Percentiles rank a stretch among this genome's conserved stretches.
Conservation (phyloP, 2,329 filamentous ascomycete genomes). For the Tolypocladium inflatum region DNA sequence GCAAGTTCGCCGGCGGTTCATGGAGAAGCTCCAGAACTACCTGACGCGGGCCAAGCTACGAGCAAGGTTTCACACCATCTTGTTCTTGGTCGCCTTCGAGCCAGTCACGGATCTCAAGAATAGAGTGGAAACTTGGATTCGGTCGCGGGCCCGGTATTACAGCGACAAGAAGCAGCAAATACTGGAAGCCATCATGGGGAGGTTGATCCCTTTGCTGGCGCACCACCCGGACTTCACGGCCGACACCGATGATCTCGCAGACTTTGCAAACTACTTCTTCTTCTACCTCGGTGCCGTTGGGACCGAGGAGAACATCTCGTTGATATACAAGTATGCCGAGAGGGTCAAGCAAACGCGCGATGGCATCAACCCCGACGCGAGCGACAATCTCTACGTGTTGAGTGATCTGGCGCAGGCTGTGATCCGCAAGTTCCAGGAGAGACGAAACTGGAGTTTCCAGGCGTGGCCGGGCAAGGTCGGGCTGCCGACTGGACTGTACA, state of each 20-base stretch:
- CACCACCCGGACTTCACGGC: slow-evolving; percentile 85
- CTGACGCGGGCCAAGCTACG: slow-evolving; percentile 63
- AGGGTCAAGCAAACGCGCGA: slow-evolving; percentile 86
- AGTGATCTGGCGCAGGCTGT: slow-evolving; percentile 79
- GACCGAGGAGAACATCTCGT: slow-evolving; percentile 74
- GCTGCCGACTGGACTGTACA: slow-evolving; percentile 71
- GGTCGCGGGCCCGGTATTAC: slow-evolving; percentile 65
- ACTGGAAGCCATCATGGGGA: slow-evolving; percentile 73
- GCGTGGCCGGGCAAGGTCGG: slow-evolving; percentile 74
- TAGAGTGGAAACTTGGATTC: slow-evolving; percentile 78
- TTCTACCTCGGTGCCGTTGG: slow-evolving; percentile 81
- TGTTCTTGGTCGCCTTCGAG: slow-evolving; percentile 89
- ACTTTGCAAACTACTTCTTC: slow-evolving; percentile 81
- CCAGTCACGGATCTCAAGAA: slow-evolving; percentile 64
- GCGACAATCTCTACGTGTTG: slow-evolving; percentile 72
- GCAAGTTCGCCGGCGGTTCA: slow-evolving; percentile 68
- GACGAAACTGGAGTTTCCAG: slow-evolving; percentile 77
- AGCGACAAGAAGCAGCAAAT: slow-evolving; percentile 47
- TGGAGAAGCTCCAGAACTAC: slow-evolving; percentile 84
- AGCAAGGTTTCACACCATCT: slow-evolving; percentile 74
- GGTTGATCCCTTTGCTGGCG: slow-evolving; percentile 78
- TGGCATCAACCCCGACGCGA: slow-evolving; percentile 56
- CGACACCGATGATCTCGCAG: slow-evolving; percentile 57
- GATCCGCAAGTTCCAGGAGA: slow-evolving; percentile 78
- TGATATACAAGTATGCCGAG: slow-evolving; percentile 89